Conservation (phyloP, 371 early-diverging fungal genomes). For the Mortierella sp. region DNA sequence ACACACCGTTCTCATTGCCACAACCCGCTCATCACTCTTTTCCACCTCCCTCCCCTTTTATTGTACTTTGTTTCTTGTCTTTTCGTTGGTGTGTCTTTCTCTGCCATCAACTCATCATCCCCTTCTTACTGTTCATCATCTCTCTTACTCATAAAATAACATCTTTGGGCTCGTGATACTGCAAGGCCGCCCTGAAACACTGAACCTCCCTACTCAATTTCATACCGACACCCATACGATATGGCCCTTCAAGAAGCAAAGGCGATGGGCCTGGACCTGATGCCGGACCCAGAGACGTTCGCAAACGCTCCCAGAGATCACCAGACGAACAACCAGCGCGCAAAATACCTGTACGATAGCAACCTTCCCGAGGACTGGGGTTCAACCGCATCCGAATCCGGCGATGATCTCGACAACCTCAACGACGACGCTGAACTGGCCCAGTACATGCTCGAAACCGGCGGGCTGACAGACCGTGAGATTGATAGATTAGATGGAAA, state of each 20-base stretch:
- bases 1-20: neutral
- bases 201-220: neutral
- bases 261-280: slow-evolving; percentile 40
- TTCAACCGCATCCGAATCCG: slow-evolving; percentile 34
- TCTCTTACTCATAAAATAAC: neutral
- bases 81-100: too few species aligned
- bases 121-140: neutral
- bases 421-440: slow-evolving; percentile 4
- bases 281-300: slow-evolving; percentile 41
- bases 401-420: slow-evolving; percentile 9
- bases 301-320: slow-evolving; percentile 39
- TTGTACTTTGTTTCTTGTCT: too few species aligned
- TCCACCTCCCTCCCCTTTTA: neutral
- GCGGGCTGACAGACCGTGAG: slow-evolving; percentile 37
- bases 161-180: neutral
- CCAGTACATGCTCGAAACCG: slow-evolving; percentile 32
- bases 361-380: slow-evolving; percentile 34
- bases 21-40: neutral
- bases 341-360: slow-evolving; percentile 28
- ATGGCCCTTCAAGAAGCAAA: slow-evolving; percentile 52
- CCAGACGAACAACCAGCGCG: slow-evolving; percentile 8
- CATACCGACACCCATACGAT: neutral
- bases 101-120: neutral
- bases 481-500: slow-evolving; percentile 45
- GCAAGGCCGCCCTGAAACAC: neutral